Conservation (phyloP, 495 filamentous ascomycete species). For the Jackrogersella multiformis region DNA sequence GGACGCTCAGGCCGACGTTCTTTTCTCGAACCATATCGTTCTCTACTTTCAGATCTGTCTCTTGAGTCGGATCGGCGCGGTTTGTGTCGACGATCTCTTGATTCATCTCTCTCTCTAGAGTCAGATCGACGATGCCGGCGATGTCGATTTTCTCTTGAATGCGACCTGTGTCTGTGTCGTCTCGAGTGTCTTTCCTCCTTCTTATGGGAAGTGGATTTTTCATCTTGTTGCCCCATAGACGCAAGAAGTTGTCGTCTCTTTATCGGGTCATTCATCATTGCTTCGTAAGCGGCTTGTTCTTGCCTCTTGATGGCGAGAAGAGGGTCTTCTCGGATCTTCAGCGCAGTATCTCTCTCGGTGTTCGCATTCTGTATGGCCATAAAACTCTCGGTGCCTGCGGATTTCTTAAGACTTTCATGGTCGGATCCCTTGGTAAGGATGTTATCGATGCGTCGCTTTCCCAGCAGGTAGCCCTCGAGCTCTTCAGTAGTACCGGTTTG, state of each 20-base stretch:
- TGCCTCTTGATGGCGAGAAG: constrained; percentile 90
- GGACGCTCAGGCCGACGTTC: constrained; percentile 25
- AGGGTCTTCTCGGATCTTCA: constrained; percentile 89
- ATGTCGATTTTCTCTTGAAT: constrained; percentile 56
- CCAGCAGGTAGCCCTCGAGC: constrained; percentile 91
- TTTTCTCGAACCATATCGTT: constrained; percentile 47
- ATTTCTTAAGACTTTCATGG: constrained; percentile 81
- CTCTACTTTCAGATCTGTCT: constrained; percentile 44
- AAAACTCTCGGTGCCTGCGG: constrained; percentile 71
- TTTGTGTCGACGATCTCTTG: constrained; percentile 51
- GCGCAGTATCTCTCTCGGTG: constrained; percentile 76
- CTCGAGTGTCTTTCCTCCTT: constrained; percentile 61
- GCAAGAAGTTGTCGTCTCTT: constrained; percentile 74
- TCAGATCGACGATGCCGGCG: constrained; percentile 55
- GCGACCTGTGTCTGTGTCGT: constrained; percentile 54
- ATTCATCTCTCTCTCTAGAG: constrained; percentile 52
- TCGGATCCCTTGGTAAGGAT: constrained; percentile 85
- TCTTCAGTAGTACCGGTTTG: constrained; percentile 86
- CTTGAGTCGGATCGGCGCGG: constrained; percentile 46
- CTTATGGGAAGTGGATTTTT: constrained; percentile 50
- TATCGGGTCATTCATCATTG: constrained; percentile 84
- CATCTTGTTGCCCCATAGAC: constrained; percentile 62
- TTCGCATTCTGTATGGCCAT: constrained; percentile 67
- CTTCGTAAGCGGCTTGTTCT: constrained; percentile 90
- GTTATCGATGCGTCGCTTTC: constrained; percentile 89